phyloP scores from a whole-genome alignment of 202 grass and related monocot species.

The Cymbopogon flexuosus region DNA sequence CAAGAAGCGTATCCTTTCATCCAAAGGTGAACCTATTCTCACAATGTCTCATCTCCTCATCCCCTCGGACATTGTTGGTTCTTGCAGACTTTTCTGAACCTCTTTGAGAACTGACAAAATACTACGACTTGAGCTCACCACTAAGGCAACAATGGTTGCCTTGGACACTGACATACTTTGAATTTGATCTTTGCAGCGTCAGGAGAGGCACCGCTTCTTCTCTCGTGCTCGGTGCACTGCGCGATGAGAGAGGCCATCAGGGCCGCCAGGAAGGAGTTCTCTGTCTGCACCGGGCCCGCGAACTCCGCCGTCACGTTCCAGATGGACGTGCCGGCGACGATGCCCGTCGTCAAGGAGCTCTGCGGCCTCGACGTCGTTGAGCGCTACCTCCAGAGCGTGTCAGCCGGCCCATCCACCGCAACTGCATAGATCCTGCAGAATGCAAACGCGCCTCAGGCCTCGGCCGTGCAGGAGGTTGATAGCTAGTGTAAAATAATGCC shows the following conservation, averaged over 20 bases:
- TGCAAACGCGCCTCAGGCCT: background rate
- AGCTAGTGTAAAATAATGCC: background rate
- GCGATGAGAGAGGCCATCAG: slow-evolving; percentile 87
- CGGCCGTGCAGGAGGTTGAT: background rate
- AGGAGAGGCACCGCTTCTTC: slow-evolving; percentile 81
- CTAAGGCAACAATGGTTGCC: too few relatives aligned
- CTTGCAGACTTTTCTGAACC: background rate
- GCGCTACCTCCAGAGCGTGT: slow-evolving; percentile 56
- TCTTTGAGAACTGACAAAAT: background rate
- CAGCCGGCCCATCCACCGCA: background rate
- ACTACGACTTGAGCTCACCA: too few relatives aligned
- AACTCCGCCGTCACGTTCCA: slow-evolving; percentile 51
- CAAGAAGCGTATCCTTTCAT: too few relatives aligned
- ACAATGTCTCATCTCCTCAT: background rate
- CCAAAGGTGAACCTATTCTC: too few relatives aligned
- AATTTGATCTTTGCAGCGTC: slow-evolving; percentile 29
- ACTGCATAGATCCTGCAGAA: slow-evolving; percentile 16
- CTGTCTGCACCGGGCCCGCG: background rate
- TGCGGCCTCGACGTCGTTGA: slow-evolving; percentile 79
- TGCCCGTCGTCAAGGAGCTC: slow-evolving; percentile 78
- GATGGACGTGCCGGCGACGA: slow-evolving; percentile 80
- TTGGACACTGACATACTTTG: too few relatives aligned
- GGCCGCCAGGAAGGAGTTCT: slow-evolving; percentile 56
- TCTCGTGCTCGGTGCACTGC: slow-evolving; percentile 79
- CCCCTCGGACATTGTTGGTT: too few relatives aligned